Evolutionary conservation across 2,329 filamentous ascomycete genomes (phyloP), one percentile per base, ranked within the genome.

Genomic region (Penicillium fuscoglaucum): DNA sequence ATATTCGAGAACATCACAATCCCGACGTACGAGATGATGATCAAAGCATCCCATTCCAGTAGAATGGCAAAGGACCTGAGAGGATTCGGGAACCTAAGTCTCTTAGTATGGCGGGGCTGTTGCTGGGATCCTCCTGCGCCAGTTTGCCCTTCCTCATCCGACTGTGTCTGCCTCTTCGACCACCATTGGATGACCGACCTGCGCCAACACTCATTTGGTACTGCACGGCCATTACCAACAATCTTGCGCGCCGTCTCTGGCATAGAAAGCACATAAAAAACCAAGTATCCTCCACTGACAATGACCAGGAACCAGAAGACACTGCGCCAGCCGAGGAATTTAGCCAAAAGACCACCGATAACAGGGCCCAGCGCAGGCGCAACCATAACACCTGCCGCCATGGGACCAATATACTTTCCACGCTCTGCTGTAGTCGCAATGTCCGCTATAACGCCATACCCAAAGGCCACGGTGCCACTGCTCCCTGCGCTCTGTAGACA

Each of bases 51-150:
- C 57, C 78, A 77, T 51, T 79, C 70, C 6, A 65, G 54, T 33
- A 79, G 64, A 31, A 82, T 71, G 8, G 65, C 62, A 28, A 82
- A 66, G 0, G 76, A 74, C 26, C 71, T 69, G 6, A 80, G 59
- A 0, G 79, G 79, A 55, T 82, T 82, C 0, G 80, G 80, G 29
- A 78, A 75, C 3, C 70, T 68, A 6, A 80, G 66, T 45, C 73
- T 75, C 17, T 72, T 68, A 10, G 67, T 65, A 7, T 63, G 60
- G 57, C 54, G 62, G 60, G 62, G 44, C 17, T 58, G 41, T 7
- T 56, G 41, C 21, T 53, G 37, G 2, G 33, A 40, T 24, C 17
- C 33, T 35, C 48, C 37, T 57, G 55, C 43, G 24, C 19, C 21
- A 24, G 8, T 21, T 5, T 43, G 33, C 6, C 28, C n/a, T 35